These are phyloP conservation scores for Suillus clintonianus DNA, from an alignment of 768 basidiomycete species.

Conservation along the genomic window DNA sequence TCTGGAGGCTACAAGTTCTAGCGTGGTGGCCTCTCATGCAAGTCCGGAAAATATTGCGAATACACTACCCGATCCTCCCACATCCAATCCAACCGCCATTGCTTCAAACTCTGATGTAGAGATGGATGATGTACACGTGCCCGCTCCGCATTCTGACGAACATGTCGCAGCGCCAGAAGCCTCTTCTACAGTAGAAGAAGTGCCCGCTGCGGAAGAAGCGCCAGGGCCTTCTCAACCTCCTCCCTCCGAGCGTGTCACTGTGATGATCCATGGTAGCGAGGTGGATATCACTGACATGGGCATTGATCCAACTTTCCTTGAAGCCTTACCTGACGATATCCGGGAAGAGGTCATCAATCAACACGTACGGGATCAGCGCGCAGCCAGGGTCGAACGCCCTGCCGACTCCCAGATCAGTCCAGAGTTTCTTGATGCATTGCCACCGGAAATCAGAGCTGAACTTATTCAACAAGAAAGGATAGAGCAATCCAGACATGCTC, in stretches of 20 bases:
- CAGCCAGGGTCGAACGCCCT: constrained; percentile 71
- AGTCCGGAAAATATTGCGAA: constrained; percentile 5
- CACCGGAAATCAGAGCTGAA: constrained; percentile 94
- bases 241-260: constrained; percentile 68
- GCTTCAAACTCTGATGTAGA: constrained; percentile 47
- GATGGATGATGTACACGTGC: constrained; percentile 44
- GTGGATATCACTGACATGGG: constrained; percentile 99
- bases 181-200: constrained; percentile 18
- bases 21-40: background rate
- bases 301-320: constrained; percentile 96
- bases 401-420: constrained; percentile 87
- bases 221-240: constrained; percentile 35
- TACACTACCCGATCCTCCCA: constrained; percentile 3
- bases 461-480: constrained; percentile 93
- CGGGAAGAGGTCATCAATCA: constrained; percentile 97
- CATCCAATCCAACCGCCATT: constrained; percentile 25
- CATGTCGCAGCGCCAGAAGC: constrained; percentile 18
- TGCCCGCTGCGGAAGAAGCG: constrained; percentile 7
- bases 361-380: constrained; percentile 89
- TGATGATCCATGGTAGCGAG: constrained; percentile 87
- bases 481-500: constrained; percentile 68
- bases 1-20: constrained; percentile 30
- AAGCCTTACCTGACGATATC: constrained; percentile 98
- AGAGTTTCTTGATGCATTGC: constrained; percentile 95
- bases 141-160: constrained; percentile 23